These are phyloP conservation scores for Mycena polygramma DNA, from an alignment of 768 basidiomycete genomes.

Conservation along the genomic window DNA sequence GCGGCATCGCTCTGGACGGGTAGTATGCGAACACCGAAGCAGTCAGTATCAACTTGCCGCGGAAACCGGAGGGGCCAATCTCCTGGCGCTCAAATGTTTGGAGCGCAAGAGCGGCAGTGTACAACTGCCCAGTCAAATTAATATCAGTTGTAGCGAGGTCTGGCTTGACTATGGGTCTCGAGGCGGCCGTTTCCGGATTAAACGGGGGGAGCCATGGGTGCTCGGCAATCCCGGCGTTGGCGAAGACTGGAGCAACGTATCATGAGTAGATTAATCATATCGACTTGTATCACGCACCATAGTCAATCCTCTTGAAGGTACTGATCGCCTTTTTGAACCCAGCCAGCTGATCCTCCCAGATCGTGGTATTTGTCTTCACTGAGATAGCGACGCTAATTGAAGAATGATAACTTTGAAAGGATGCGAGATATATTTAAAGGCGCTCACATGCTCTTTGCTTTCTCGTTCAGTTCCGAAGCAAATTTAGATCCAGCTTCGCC, in stretches of 20 bases:
- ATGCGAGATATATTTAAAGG: background rate
- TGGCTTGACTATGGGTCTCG: constrained; percentile 35
- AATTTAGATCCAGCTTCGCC: constrained; percentile 28
- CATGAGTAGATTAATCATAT: background rate
- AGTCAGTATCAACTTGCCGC: constrained; percentile 38
- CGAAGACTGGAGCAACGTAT: constrained; percentile 29
- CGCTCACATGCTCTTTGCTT: constrained; percentile 36
- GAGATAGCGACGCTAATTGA: constrained; percentile 34
- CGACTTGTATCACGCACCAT: constrained; percentile 24
- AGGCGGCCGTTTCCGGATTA: constrained; percentile 27
- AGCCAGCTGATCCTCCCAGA: constrained; percentile 38
- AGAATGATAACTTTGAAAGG: background rate
- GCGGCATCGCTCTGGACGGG: constrained; percentile 35
- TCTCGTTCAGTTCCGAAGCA: constrained; percentile 37
- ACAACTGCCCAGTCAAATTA: constrained; percentile 37
- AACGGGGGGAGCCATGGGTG: constrained; percentile 39
- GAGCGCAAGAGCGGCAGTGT: constrained; percentile 39
- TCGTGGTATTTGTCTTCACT: constrained; percentile 33
- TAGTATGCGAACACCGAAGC: constrained; percentile 39
- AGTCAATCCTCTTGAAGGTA: constrained; percentile 38
- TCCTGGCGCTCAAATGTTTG: constrained; percentile 40
- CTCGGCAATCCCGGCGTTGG: constrained; percentile 40
- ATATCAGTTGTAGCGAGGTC: constrained; percentile 32
- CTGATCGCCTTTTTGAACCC: constrained; percentile 32
- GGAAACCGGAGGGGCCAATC: constrained; percentile 34